Conservation (phyloP, 2,329 filamentous ascomycete genomes). For the Magnaporthiopsis incrustans region DNA sequence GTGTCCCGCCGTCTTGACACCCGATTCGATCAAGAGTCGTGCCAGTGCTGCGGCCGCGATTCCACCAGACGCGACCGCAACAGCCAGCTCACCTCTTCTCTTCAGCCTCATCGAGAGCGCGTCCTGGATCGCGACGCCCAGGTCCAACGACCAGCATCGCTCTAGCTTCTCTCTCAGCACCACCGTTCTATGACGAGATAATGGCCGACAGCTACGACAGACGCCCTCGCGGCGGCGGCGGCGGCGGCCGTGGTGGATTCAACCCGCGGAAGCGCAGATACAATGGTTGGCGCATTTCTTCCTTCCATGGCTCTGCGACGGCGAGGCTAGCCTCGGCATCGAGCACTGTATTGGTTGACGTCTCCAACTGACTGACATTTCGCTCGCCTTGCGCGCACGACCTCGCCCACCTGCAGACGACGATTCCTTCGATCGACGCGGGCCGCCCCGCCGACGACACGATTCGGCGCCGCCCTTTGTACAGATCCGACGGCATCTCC, state of each 20-base stretch:
- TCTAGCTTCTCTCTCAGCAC: background rate
- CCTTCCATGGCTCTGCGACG: background rate
- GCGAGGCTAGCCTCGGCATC: background rate
- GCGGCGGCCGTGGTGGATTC: constrained; percentile 32
- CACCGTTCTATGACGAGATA: background rate
- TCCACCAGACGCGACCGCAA: background rate
- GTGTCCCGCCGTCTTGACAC: background rate
- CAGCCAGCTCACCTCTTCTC: background rate
- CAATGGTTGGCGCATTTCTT: constrained; percentile 52
- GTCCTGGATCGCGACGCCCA: background rate
- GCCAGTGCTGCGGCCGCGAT: background rate
- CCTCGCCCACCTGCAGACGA: constrained; percentile 35
- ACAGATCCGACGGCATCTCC: constrained; percentile 68
- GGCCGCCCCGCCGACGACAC: constrained; percentile 64
- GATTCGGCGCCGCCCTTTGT: constrained; percentile 57
- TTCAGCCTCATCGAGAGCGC: background rate
- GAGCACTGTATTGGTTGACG: background rate
- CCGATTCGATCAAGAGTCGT: background rate
- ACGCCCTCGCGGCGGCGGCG: constrained; percentile 34
- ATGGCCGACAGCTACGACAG: constrained; percentile 54
- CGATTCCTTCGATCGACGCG: constrained; percentile 65
- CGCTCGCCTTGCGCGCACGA: background rate
- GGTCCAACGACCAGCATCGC: background rate
- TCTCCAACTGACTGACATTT: background rate
- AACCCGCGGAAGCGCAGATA: constrained; percentile 67